Conservation (phyloP, 2,329 filamentous ascomycete species). For the Aureobasidium sp. region DNA sequence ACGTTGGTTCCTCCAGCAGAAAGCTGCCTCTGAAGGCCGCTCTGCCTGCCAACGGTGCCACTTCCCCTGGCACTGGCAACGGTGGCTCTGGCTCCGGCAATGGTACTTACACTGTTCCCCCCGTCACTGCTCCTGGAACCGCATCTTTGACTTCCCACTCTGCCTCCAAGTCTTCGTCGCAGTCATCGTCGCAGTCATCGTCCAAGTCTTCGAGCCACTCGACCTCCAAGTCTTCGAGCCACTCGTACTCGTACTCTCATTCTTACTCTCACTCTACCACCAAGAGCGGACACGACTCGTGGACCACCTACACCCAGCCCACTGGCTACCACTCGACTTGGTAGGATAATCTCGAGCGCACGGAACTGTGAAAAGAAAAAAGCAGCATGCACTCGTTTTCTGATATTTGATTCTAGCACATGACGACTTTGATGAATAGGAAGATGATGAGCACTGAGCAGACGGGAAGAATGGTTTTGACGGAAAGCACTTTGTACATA, state of each 20-base stretch:
- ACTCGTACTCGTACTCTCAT: neutral
- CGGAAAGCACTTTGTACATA: neutral
- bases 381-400: neutral
- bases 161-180: neutral
- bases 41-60: neutral
- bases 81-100: slow-evolving; percentile 2
- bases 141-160: neutral
- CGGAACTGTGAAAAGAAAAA: neutral
- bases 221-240: neutral
- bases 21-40: slow-evolving; percentile 43
- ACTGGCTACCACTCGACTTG: neutral
- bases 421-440: neutral
- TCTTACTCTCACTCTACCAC: neutral
- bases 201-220: neutral
- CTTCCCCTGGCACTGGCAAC: slow-evolving; percentile 7
- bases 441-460: too few relatives aligned
- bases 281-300: neutral
- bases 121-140: neutral
- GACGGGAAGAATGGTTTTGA: neutral
- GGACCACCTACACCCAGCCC: slow-evolving; percentile 3
- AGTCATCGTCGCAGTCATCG: neutral
- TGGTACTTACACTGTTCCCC: slow-evolving; percentile 3
- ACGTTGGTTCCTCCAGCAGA: slow-evolving; percentile 53
- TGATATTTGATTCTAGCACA: neutral
- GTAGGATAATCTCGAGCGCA: neutral